Percentiles rank a stretch among this genome's conserved stretches.
Evolutionary conservation across 441 rosid genomes (phyloP).

Genomic region (Viola pubescens): DNA sequence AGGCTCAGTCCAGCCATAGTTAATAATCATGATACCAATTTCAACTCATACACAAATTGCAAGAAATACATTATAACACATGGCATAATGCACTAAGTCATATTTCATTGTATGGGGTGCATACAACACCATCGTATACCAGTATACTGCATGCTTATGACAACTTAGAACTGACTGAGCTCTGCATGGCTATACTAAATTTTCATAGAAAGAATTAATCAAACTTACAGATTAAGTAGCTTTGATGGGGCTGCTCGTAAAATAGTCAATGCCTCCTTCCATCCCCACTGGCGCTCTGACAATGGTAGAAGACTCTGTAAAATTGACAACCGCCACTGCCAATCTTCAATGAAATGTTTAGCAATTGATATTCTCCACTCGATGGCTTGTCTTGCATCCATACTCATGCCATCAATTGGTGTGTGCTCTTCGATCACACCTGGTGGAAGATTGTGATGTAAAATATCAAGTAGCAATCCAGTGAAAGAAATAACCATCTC

Average conservation of each 20-base stretch:
- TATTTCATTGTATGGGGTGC: background rate
- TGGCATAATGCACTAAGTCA: background rate
- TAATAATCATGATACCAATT: background rate
- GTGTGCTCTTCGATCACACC: conserved; percentile 47
- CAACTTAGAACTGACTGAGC: conserved; percentile 9
- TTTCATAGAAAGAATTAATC: conserved; percentile 14
- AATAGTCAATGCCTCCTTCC: conserved; percentile 93
- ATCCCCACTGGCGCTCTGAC: conserved; percentile 79
- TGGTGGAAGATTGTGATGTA: conserved; percentile 61
- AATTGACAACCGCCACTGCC: conserved; percentile 94
- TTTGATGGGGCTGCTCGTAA: conserved; percentile 93
- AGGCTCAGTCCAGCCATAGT: background rate
- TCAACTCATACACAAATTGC: background rate
- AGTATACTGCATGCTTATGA: conserved; percentile 4
- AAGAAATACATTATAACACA: conserved; percentile 10
- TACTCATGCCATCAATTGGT: conserved; percentile 42
- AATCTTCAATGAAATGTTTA: conserved; percentile 81
- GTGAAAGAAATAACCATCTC: conserved; percentile 73
- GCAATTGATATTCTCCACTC: conserved; percentile 88
- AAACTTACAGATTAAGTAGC: conserved; percentile 87
- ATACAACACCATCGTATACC: conserved; percentile 11
- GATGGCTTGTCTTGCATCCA: conserved; percentile 63
- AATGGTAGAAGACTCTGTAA: conserved; percentile 92
- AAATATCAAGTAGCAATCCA: conserved; percentile 62
- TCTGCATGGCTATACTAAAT: conserved; percentile 12